Percentiles rank a stretch among this genome's conserved stretches.
Evolutionary conservation across 2,329 filamentous ascomycete species (phyloP).

Genomic region (Trichoderma pleuroti): DNA sequence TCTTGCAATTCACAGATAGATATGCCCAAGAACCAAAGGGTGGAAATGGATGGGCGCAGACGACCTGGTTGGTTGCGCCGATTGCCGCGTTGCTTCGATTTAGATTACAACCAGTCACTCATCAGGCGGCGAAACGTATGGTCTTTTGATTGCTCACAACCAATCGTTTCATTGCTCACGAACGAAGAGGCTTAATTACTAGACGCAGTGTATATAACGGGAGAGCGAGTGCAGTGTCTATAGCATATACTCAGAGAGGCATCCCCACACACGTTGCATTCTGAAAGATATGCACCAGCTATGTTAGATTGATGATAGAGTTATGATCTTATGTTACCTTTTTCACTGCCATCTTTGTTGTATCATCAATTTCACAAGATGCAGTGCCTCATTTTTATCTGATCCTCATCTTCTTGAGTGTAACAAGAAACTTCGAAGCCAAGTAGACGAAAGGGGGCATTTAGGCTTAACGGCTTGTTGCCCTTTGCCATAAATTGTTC

Average conservation of each 20-base stretch:
- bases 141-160: neutral
- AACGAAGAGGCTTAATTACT: accelerated
- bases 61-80: constrained; percentile 3
- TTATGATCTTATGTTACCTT: neutral
- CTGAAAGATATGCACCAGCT: neutral
- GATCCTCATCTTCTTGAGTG: neutral
- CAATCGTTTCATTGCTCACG: neutral
- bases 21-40: constrained; percentile 1
- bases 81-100: neutral
- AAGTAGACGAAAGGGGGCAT: no score
- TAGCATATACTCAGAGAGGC: neutral
- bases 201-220: neutral
- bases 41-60: neutral
- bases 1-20: constrained; percentile 12
- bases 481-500: no score
- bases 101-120: neutral
- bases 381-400: neutral
- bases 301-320: neutral
- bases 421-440: no score
- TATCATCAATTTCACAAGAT: neutral
- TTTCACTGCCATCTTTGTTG: neutral
- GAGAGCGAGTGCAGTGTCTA: neutral
- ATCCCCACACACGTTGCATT: neutral
- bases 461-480: no score
- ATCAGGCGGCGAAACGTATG: neutral